A percentile compares a stretch with the other conserved stretches of the same genome.
Conservation (phyloP, 371 early-diverging fungal genomes). For the Mortierella sp. region DNA sequence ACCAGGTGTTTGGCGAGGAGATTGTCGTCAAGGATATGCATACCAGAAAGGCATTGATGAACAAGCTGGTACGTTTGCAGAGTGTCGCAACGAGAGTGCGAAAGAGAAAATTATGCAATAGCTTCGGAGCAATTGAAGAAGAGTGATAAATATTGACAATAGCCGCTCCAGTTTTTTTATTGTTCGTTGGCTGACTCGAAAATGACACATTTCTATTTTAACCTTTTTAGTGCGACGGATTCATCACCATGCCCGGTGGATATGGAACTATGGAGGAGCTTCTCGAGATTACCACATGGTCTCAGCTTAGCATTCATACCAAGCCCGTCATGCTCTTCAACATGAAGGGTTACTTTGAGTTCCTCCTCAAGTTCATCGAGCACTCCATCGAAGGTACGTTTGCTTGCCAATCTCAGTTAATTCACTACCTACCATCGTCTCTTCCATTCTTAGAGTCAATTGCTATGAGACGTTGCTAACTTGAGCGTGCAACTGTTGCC, state of each 20-base stretch:
- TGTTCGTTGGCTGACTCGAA: conserved; percentile 7
- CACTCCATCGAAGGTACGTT: conserved; percentile 66
- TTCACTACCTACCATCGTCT: background rate
- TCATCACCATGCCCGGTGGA: conserved; percentile 92
- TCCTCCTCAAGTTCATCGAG: conserved; percentile 75
- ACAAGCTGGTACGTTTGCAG: conserved; percentile 61
- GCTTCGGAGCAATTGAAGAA: background rate
- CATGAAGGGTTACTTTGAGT: conserved; percentile 79
- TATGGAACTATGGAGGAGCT: conserved; percentile 90
- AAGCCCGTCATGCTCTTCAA: conserved; percentile 87
- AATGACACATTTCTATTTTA: background rate
- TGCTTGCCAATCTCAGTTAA: background rate
- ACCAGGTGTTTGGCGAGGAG: conserved; percentile 68
- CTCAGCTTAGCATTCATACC: conserved; percentile 79
- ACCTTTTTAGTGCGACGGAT: conserved; percentile 71
- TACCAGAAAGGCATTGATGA: conserved; percentile 84
- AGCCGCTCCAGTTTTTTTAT: conserved; percentile 1
- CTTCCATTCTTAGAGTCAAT: background rate
- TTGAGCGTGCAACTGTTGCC: background rate
- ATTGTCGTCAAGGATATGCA: conserved; percentile 89
- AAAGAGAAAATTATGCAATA: background rate
- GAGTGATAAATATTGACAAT: background rate
- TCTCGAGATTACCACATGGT: conserved; percentile 90
- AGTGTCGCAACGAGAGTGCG: background rate
- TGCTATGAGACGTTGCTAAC: background rate